Evolutionary conservation across 2,329 filamentous ascomycete genomes (phyloP).

Genomic region (Aspergillus hiratsukae): DNA sequence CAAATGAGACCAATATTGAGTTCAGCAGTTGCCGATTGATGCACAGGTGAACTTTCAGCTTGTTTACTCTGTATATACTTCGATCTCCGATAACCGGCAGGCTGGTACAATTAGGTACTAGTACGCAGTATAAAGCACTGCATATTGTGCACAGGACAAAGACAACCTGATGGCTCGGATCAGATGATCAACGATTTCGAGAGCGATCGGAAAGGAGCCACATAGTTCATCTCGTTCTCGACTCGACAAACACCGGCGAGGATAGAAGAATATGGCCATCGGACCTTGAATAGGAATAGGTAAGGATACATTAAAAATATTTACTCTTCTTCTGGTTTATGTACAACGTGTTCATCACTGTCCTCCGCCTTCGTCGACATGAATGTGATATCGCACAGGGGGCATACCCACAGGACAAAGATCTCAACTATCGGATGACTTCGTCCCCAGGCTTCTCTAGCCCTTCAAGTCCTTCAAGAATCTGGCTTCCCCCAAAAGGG

Average conservation of each 20-base stretch:
- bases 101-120: too few relatives aligned
- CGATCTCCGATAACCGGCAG: too few relatives aligned
- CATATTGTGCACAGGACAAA: background rate
- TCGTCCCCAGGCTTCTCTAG: slow-evolving; percentile 57
- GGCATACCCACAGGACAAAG: background rate
- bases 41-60: too few relatives aligned
- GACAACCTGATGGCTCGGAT: background rate
- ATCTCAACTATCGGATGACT: slow-evolving; percentile 58
- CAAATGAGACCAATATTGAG: too few relatives aligned
- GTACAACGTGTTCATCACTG: background rate
- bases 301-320: background rate
- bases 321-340: background rate
- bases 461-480: slow-evolving; percentile 75
- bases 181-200: background rate
- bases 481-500: slow-evolving; percentile 74
- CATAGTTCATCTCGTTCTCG: background rate
- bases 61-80: too few relatives aligned
- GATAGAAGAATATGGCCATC: background rate
- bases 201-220: background rate
- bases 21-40: too few relatives aligned
- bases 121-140: too few relatives aligned
- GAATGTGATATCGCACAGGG: background rate
- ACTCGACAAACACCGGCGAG: background rate
- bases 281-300: background rate
- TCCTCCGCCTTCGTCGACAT: background rate